phyloP scores from a whole-genome alignment of 2,329 filamentous ascomycete genomes.

The Ophiocordyceps camponoti-saundersi region DNA sequence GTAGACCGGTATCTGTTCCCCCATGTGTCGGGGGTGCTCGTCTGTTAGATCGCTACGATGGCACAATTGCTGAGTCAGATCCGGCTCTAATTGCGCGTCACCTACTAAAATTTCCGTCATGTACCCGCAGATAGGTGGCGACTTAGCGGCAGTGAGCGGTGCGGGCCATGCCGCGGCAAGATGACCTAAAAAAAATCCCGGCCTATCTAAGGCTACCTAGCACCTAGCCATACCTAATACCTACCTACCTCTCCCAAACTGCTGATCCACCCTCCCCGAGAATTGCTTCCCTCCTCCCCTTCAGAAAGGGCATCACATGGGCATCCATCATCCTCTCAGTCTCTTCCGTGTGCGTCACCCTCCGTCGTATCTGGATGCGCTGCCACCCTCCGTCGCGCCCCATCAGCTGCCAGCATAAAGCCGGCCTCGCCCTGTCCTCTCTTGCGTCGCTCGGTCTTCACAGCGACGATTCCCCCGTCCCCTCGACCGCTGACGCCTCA shows the following conservation, averaged over 20 bases:
- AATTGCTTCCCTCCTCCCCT: conserved; percentile 2
- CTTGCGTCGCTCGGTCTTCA: not conserved
- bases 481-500: conserved; percentile 1
- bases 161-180: not conserved
- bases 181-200: not conserved
- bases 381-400: conserved; percentile 8
- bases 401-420: not conserved
- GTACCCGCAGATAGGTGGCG: not conserved
- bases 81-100: not conserved
- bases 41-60: no score
- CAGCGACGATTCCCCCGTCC: no score
- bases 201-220: not conserved
- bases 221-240: not conserved
- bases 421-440: not conserved
- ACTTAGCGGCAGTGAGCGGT: not conserved
- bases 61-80: not conserved
- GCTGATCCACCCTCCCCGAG: conserved; percentile 13
- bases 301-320: conserved; percentile 14
- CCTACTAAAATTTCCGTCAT: not conserved
- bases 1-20: no score
- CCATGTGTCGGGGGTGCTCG: no score
- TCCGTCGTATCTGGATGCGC: conserved; percentile 9
- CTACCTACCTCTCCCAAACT: conserved; percentile 1
- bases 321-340: conserved; percentile 8
- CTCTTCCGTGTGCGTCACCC: conserved; percentile 4